These are phyloP conservation scores for Mycena galericulata DNA, from an alignment of 768 basidiomycete genomes.

Conservation along the genomic window DNA sequence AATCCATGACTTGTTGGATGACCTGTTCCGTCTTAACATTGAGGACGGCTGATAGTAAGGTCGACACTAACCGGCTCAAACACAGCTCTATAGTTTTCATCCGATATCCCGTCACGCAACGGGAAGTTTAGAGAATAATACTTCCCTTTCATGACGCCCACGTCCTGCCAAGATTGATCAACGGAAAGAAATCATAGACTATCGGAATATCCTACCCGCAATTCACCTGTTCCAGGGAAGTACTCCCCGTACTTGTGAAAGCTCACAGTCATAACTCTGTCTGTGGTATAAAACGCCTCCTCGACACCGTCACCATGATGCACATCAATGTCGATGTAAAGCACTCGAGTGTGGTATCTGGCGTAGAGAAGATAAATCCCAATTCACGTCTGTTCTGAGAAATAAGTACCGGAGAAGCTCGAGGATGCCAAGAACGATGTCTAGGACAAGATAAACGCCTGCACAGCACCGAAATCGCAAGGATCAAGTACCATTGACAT, in stretches of 20 bases:
- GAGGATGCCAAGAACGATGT: conserved; percentile 96
- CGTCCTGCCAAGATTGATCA: conserved; percentile 67
- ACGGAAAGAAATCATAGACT: conserved; percentile 7
- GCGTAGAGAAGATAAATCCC: background rate
- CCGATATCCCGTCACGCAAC: conserved; percentile 92
- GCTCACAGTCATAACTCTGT: conserved; percentile 97
- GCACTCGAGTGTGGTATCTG: conserved; percentile 92
- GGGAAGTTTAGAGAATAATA: conserved; percentile 96
- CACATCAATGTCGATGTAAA: conserved; percentile 99
- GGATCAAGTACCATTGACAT: conserved; percentile 84
- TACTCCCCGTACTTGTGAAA: conserved; percentile 99
- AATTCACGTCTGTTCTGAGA: background rate
- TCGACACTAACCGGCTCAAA: conserved; percentile 86
- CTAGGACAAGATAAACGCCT: conserved; percentile 53
- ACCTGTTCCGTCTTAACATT: conserved; percentile 62
- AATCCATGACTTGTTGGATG: conserved; percentile 93
- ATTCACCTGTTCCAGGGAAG: conserved; percentile 98
- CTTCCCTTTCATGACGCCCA: conserved; percentile 94
- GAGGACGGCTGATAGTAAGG: background rate
- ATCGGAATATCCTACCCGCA: conserved; percentile 69
- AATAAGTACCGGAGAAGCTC: conserved; percentile 83
- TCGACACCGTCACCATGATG: conserved; percentile 99
- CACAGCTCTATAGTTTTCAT: conserved; percentile 93
- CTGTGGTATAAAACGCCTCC: conserved; percentile 99
- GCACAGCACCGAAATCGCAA: background rate